Evolutionary conservation across 768 basidiomycete species (phyloP).

Genomic region (Dictyophora rubrovolvata): DNA sequence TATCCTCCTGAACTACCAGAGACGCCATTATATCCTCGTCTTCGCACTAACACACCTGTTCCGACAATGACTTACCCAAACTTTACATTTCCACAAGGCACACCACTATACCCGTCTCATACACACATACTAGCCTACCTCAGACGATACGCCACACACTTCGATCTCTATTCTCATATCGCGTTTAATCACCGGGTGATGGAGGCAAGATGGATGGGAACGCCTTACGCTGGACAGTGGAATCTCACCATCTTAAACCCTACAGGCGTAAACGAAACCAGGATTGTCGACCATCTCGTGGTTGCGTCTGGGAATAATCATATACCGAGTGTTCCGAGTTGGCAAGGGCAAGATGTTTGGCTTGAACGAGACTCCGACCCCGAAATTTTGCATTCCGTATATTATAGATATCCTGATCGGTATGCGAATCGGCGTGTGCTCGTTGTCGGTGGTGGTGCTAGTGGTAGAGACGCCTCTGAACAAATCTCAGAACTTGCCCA

Average conservation of each 20-base stretch:
- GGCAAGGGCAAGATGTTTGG: constrained; percentile 42
- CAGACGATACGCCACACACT: constrained; percentile 28
- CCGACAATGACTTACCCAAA: constrained; percentile 51
- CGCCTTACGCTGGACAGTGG: constrained; percentile 31
- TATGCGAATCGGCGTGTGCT: constrained; percentile 36
- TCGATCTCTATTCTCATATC: constrained; percentile 31
- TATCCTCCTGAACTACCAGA: constrained; percentile 40
- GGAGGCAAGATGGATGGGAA: constrained; percentile 35
- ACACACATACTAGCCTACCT: constrained; percentile 39
- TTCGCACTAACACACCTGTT: constrained; percentile 45
- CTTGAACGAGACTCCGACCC: constrained; percentile 24
- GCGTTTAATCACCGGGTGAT: constrained; percentile 33
- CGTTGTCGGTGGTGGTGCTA: constrained; percentile 38
- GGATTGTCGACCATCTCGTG: constrained; percentile 42
- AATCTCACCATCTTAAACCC: constrained; percentile 25
- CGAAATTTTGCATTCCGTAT: constrained; percentile 42
- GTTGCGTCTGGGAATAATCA: constrained; percentile 50
- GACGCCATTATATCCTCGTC: constrained; percentile 43
- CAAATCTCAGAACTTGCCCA: constrained; percentile 31
- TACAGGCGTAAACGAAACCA: constrained; percentile 5
- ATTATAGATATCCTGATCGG: constrained; percentile 36
- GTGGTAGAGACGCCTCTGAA: constrained; percentile 36
- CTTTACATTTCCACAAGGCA: constrained; percentile 40
- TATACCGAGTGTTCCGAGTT: constrained; percentile 35
- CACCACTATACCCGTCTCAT: constrained; percentile 41